These are phyloP conservation scores for Sarocladiaceae sp. DNA, from an alignment of 2,329 filamentous ascomycete genomes.

Conservation along the genomic window DNA sequence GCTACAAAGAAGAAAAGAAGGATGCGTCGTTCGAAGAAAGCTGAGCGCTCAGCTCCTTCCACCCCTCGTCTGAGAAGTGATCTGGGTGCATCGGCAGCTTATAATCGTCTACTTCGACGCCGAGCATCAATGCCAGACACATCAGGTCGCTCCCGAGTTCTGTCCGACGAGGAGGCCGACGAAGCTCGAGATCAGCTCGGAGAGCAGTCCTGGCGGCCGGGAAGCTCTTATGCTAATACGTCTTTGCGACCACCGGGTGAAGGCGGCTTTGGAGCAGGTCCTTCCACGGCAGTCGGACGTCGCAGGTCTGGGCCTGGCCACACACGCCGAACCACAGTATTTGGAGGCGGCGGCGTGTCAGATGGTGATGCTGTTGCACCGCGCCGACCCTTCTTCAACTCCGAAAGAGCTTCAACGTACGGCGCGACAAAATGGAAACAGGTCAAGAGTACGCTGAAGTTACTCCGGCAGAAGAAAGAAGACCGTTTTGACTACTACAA, in stretches of 20 bases:
- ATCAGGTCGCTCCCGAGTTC: constrained; percentile 51
- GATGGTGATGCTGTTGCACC: constrained; percentile 58
- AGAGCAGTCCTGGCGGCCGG: constrained; percentile 48
- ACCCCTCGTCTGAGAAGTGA: constrained; percentile 50
- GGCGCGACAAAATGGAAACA: constrained; percentile 86
- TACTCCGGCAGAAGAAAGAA: constrained; percentile 75
- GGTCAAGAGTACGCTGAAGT: constrained; percentile 82
- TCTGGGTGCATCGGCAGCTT: constrained; percentile 34
- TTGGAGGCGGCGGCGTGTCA: constrained; percentile 62
- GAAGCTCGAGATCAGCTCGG: constrained; percentile 62
- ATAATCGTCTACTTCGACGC: constrained; percentile 52
- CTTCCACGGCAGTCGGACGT: constrained; percentile 40
- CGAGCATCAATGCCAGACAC: constrained; percentile 63
- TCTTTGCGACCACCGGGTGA: constrained; percentile 44
- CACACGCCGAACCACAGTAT: constrained; percentile 61
- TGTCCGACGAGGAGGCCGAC: constrained; percentile 58
- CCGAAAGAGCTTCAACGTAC: constrained; percentile 68
- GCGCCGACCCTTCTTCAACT: constrained; percentile 52
- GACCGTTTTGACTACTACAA: constrained; percentile 90
- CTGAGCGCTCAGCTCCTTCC: constrained; percentile 60
- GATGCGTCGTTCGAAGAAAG: constrained; percentile 51
- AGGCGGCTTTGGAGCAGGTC: constrained; percentile 48
- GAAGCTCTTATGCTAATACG: constrained; percentile 54
- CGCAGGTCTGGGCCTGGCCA: constrained; percentile 48
- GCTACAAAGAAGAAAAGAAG: constrained; percentile 56